Evolutionary conservation across 140 eudicot genomes (phyloP), one percentile per base, ranked within the genome.

Genomic region (Cichorium intybus): DNA sequence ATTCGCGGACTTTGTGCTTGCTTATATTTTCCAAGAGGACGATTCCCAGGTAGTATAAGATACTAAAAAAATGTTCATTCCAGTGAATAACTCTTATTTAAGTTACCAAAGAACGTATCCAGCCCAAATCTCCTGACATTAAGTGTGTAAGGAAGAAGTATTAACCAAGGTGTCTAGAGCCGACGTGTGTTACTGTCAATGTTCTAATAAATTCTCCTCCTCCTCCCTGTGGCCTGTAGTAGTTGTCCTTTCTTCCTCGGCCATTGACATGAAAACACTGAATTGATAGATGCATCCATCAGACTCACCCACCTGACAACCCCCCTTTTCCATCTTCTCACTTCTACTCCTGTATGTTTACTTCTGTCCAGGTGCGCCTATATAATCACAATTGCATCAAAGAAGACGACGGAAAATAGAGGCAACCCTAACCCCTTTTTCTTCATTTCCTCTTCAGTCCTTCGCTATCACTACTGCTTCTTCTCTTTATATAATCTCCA

Each of bases 201-300:
- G 12, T 55, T 53, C 16, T 54, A 56, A 56, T 56, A 41, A 43
- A 43, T 43, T 43, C 18, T 43, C 20, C 14, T 50, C 39, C 9
- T 64, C 61, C 66, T n/a, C n/a, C n/a, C n/a, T n/a, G n/a, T n/a
- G n/a, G n/a, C 31, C 56, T 76, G 39, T 37, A 61, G 50, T 39
- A 45, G 52, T 53, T 76, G 62, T 71, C 79, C 82, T 69, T 81
- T 78, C 86, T 81, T 77, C 93, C 89, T 87, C 77, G 83, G 84
- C 85, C 79, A 49, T 61, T 87, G 87, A 87, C 83, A 84, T 77
- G 94, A 84, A 71, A 84, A 55, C 82, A 72, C 79, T 82, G 90
- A 84, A 71, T 56, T 69, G 96, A 90, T 84, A 84, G 96, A 90
- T 86, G 89, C 77, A 79, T 84, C 89, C 85, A 73, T 85, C 91